These are phyloP conservation scores for Fusarium sp. DNA, from an alignment of 2,329 filamentous ascomycete species.

Conservation along the genomic window DNA sequence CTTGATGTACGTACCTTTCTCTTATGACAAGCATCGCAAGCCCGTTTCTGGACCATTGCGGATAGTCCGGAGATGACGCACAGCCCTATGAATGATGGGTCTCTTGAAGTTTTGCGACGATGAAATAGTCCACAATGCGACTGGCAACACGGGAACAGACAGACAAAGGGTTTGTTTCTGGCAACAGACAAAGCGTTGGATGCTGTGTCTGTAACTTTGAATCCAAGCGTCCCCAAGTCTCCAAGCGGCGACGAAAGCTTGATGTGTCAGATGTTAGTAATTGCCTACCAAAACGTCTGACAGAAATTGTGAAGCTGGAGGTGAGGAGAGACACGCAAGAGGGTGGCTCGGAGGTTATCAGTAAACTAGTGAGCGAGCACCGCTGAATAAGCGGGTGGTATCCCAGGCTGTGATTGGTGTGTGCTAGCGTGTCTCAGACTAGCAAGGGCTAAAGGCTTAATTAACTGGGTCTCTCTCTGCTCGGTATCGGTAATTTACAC, in stretches of 20 bases:
- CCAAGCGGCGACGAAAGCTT: background rate
- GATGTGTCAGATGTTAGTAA: background rate
- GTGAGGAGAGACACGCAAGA: conserved; percentile 7
- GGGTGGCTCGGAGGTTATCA: conserved; percentile 10
- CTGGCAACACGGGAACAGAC: no score
- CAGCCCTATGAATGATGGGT: background rate
- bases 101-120: background rate
- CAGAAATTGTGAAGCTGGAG: conserved; percentile 12
- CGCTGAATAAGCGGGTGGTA: conserved; percentile 28
- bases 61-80: conserved; percentile 1
- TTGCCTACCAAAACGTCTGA: background rate
- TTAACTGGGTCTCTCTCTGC: background rate
- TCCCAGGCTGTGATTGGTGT: no score
- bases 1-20: conserved; percentile 36
- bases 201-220: no score
- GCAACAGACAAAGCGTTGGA: no score
- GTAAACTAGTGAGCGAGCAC: background rate
- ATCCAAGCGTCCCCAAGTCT: background rate
- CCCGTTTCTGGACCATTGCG: conserved; percentile 31
- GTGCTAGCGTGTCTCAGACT: no score
- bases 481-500: background rate
- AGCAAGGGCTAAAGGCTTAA: no score
- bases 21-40: conserved; percentile 39
- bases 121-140: no score
- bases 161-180: no score